Base-by-base conservation (phyloP, 225 moss, liverwort and hornwort species). In the Antitrichia curtipendula region DNA sequence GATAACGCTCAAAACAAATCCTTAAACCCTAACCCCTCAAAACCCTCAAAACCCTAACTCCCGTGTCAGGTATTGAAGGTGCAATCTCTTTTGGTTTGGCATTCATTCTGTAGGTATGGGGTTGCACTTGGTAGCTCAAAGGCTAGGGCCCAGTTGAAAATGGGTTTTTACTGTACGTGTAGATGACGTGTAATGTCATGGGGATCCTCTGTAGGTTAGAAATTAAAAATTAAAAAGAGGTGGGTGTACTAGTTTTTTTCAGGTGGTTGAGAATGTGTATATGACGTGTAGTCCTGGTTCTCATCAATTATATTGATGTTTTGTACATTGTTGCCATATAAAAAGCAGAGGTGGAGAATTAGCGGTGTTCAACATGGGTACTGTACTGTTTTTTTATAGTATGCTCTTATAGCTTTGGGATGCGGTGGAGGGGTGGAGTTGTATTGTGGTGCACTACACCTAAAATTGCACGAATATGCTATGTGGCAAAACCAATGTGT, bases 81-180 rank as follows among this genome's bases (percentile, higher is more conserved):
- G 83, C 68, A 80, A 47, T 74, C 74, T 75, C 84, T 84, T 87
- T 36, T 66, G 70, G 77, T 70, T 87, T 80, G 87, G 84, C 75
- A 88, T 88, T 90, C 87, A 75, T 90, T 90, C 66, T 81, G 82
- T 85, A 84, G 83, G 82, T 82, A 54, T 70, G 63, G 43, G 70
- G 29, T n/a, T 63, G 64, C 50, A 62, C 74, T 52, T 82, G 66
- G 50, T 31, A 82, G 69, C 11, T 69, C 28, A 43, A 36, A 58
- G 66, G 20, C 58, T 57, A 79, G 79, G 20, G 43, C 78, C 86
- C 83, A 58, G 72, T 78, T 85, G 20, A 15, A n/a, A 31, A 90
- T 47, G 88, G 78, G 78, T 54, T 16, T n/a, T 65, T 54, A 34
- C 16, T 71, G 58, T 71, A 57, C 70, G 69, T 53, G 68, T 34